These are phyloP conservation scores for Hemisphaericaspora xylanilytica DNA, from an alignment of 1,139 yeast genomes.

Conservation along the genomic window DNA sequence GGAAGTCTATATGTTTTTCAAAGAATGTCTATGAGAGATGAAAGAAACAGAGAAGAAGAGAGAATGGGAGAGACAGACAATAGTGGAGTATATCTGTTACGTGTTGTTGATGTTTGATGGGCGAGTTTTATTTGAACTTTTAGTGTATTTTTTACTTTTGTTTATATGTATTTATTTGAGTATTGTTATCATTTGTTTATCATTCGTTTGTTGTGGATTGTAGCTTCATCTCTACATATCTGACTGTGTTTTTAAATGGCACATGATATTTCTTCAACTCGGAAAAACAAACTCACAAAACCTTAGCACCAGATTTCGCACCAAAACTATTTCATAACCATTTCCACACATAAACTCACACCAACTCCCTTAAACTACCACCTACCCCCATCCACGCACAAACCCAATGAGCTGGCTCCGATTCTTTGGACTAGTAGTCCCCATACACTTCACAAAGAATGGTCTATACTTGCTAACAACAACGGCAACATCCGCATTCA, in stretches of 20 bases:
- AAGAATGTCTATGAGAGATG: slow-evolving; percentile 2
- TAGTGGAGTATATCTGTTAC: no score
- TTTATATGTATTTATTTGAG: neutral
- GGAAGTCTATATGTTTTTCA: slow-evolving; percentile 4
- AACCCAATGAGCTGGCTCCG: slow-evolving; percentile 10
- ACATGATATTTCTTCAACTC: no score
- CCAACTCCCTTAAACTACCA: no score
- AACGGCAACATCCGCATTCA: slow-evolving; percentile 16
- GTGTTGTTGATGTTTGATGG: no score
- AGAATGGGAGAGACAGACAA: slow-evolving; percentile 2
- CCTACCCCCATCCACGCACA: no score
- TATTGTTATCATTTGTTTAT: neutral
- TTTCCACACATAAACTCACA: no score
- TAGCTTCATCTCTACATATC: no score
- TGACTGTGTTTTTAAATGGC: no score
- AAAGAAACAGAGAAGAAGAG: neutral
- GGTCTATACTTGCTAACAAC: slow-evolving; percentile 22
- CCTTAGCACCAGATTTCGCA: no score
- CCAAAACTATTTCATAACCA: no score
- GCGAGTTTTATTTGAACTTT: neutral
- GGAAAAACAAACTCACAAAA: no score
- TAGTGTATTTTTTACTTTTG: slow-evolving; percentile 2
- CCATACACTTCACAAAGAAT: slow-evolving; percentile 13
- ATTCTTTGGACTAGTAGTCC: slow-evolving; percentile 12
- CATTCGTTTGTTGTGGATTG: no score